Evolutionary conservation across 345 rosid genomes (phyloP), one percentile per base, ranked within the genome.

Genomic region (Gossypium thurberi): DNA sequence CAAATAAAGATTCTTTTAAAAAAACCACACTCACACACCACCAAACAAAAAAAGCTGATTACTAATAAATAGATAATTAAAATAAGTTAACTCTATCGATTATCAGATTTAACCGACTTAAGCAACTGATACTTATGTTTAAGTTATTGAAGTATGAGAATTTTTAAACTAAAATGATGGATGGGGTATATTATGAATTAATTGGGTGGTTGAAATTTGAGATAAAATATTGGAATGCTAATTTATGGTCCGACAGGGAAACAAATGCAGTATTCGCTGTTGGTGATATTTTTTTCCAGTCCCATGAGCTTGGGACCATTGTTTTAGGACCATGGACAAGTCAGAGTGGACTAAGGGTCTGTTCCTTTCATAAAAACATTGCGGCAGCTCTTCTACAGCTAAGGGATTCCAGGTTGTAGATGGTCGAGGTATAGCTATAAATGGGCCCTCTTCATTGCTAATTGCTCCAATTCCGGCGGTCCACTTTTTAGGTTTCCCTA

Each of bases 301-400:
- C 86, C 82, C 59, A 21, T 65, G 60, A 74, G 75, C 68, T 73
- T 14, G 79, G 81, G 85, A 78, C 85, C 84, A 56, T 56, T 8
- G 10, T 66, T 13, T 2, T 65, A 28, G 81, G 82, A 77, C 77
- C 80, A 44, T 52, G n/a, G 52, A n/a, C 68, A 57, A 66, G 77
- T 73, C 47, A 60, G 74, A 25, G 9, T 13, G 40, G 12, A 25
- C 33, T 23, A 59, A 12, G n/a, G 40, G 42, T 14, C 26, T 15
- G 53, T 55, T 58, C 48, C 71, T 53, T 53, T 60, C 72, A 64
- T 53, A 75, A 10, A 33, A 70, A 52, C 72, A 70, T 63, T 1
- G 74, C 26, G 59, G 76, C 82, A 69, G 20, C 81, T 75, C 56
- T 67, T 8, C 73, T 64, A 70, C 81, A 76, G 84, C 82, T 76